These are phyloP conservation scores for Zygosaccharomyces sapae DNA, from an alignment of 1,139 yeast genomes.

Conservation along the genomic window DNA sequence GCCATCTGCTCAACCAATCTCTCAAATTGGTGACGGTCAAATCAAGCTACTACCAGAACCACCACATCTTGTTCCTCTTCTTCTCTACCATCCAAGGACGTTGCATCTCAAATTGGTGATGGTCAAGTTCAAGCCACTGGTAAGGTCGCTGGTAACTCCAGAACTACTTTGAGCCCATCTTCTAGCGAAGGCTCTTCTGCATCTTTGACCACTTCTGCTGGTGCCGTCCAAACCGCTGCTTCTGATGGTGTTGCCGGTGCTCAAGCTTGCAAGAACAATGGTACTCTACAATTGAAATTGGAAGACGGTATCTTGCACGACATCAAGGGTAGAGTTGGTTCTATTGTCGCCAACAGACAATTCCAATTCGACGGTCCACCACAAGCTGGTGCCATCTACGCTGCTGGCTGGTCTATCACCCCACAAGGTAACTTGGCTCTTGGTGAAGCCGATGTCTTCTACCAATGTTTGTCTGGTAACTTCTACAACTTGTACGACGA, in stretches of 20 bases:
- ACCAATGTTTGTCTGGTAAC: slow-evolving; percentile 75
- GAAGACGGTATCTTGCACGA: slow-evolving; percentile 55
- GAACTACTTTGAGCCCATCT: slow-evolving; percentile 15
- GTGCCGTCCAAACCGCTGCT: slow-evolving; percentile 5
- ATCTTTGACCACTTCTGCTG: slow-evolving; percentile 8
- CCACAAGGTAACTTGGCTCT: slow-evolving; percentile 65
- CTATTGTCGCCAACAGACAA: slow-evolving; percentile 83
- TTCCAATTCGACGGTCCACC: slow-evolving; percentile 91
- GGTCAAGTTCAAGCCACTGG: slow-evolving; percentile 23
- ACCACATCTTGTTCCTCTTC: slow-evolving; percentile 36
- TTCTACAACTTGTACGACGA: slow-evolving; percentile 83
- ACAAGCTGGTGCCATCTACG: slow-evolving; percentile 84
- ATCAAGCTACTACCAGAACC: slow-evolving; percentile 35
- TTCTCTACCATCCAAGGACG: slow-evolving; percentile 53
- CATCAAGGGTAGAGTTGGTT: slow-evolving; percentile 67
- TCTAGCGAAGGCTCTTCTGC: slow-evolving; percentile 5
- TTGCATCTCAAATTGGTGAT: slow-evolving; percentile 18
- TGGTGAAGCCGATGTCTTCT: slow-evolving; percentile 63
- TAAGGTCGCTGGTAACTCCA: slow-evolving; percentile 25
- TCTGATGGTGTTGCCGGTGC: slow-evolving; percentile 10
- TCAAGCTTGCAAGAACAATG: slow-evolving; percentile 47
- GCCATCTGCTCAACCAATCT: slow-evolving; percentile 4
- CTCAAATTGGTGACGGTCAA: slow-evolving; percentile 15
- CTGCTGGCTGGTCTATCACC: slow-evolving; percentile 77
- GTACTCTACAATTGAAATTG: slow-evolving; percentile 56